A percentile compares a stretch with the other conserved stretches of the same genome.
These are phyloP conservation scores for Onygenales sp. DNA, from an alignment of 2,329 filamentous ascomycete species.

Conservation along the genomic window DNA sequence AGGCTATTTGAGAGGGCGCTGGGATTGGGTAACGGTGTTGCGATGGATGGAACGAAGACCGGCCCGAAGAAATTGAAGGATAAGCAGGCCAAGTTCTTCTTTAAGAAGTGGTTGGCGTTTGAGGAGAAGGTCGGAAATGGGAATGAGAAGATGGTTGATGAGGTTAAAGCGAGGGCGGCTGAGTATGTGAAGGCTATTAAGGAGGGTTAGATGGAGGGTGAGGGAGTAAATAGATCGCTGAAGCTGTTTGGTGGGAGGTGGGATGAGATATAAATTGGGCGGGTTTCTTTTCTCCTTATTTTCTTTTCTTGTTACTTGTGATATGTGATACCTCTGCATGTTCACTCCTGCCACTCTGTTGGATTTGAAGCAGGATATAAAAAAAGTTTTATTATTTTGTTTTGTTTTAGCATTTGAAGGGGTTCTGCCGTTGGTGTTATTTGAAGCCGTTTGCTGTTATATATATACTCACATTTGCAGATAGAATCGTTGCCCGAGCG, in stretches of 20 bases:
- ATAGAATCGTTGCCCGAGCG: too few relatives aligned
- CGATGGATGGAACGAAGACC: constrained; percentile 30
- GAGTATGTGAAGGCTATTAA: constrained; percentile 53
- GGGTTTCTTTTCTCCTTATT: not conserved
- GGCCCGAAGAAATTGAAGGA: constrained; percentile 61
- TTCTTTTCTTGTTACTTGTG: not conserved
- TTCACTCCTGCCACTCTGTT: not conserved
- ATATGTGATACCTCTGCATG: not conserved
- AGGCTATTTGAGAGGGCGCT: constrained; percentile 73
- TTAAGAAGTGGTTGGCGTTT: constrained; percentile 85
- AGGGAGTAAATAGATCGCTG: not conserved
- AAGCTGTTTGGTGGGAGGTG: too few relatives aligned
- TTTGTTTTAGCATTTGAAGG: not conserved
- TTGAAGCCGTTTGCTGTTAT: not conserved
- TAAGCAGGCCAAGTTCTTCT: constrained; percentile 75
- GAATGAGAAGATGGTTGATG: constrained; percentile 58
- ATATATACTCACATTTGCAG: too few relatives aligned
- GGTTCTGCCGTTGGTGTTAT: not conserved
- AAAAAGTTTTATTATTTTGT: not conserved
- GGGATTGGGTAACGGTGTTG: constrained; percentile 33
- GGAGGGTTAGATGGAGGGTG: constrained; percentile 11
- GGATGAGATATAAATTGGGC: not conserved
- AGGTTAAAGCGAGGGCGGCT: constrained; percentile 59
- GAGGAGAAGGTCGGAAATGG: constrained; percentile 59
- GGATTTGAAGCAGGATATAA: not conserved